Conservation (phyloP, 2,329 filamentous ascomycete species). For the Nemania sp. region DNA sequence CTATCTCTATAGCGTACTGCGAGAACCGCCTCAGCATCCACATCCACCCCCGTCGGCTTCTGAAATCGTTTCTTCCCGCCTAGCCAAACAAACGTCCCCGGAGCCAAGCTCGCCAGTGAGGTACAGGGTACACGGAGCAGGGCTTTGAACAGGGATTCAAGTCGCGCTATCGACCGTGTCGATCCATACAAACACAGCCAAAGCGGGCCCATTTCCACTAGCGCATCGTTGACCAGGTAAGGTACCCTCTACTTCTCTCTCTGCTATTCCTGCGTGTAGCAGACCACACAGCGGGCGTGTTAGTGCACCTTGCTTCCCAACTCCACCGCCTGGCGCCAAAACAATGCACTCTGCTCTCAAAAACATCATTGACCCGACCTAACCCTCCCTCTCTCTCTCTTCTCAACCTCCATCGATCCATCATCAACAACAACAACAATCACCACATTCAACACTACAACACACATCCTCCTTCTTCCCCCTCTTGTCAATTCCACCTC, state of each 20-base stretch:
- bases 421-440: slow-evolving; percentile 29
- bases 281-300: slow-evolving; percentile 5
- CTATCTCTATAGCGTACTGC: not conserved
- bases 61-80: slow-evolving; percentile 13
- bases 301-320: not conserved
- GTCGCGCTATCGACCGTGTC: slow-evolving; percentile 36
- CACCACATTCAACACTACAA: not conserved
- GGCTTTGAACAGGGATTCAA: slow-evolving; percentile 22
- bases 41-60: slow-evolving; percentile 9
- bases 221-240: slow-evolving; percentile 26
- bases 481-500: slow-evolving; percentile 10
- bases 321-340: slow-evolving; percentile 30
- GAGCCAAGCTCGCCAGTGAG: slow-evolving; percentile 5
- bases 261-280: not conserved
- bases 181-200: slow-evolving; percentile 30
- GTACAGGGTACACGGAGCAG: slow-evolving; percentile 26
- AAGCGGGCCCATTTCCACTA: slow-evolving; percentile 1
- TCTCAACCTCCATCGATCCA: slow-evolving; percentile 8
- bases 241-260: slow-evolving; percentile 29
- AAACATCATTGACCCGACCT: slow-evolving; percentile 35
- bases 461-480: slow-evolving; percentile 10
- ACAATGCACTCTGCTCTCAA: slow-evolving; percentile 35
- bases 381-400: slow-evolving; percentile 26
- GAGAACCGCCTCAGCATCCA: slow-evolving; percentile 12
- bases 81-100: not conserved